A percentile compares a stretch with the other conserved stretches of the same genome.
Conservation (phyloP, 2,329 filamentous ascomycete species). For the Xylaria polymorpha region DNA sequence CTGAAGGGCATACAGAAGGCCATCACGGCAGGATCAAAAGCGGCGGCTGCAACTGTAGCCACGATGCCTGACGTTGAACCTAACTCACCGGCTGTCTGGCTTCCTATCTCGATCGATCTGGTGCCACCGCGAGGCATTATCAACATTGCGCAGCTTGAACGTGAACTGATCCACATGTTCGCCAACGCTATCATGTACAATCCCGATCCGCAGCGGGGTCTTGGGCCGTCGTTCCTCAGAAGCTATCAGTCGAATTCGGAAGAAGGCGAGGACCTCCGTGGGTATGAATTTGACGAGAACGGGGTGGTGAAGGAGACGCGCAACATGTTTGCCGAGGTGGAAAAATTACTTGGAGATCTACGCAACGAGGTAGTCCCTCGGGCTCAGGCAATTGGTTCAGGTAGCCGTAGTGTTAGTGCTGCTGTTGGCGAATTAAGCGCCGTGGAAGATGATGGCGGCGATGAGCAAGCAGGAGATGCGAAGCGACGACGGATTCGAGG, state of each 20-base stretch:
- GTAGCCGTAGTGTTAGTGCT: slow-evolving; percentile 50
- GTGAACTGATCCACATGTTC: slow-evolving; percentile 95
- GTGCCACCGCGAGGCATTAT: slow-evolving; percentile 90
- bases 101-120: slow-evolving; percentile 79
- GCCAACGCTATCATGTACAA: slow-evolving; percentile 99
- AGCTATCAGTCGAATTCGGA: slow-evolving; percentile 51
- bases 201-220: slow-evolving; percentile 78
- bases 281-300: slow-evolving; percentile 80
- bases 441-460: slow-evolving; percentile 59
- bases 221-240: slow-evolving; percentile 70
- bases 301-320: slow-evolving; percentile 88
- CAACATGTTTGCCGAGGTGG: slow-evolving; percentile 90
- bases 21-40: slow-evolving; percentile 51
- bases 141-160: slow-evolving; percentile 91
- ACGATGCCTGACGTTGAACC: slow-evolving; percentile 70
- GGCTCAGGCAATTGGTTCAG: slow-evolving; percentile 51
- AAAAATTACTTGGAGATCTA: slow-evolving; percentile 80
- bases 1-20: slow-evolving; percentile 81
- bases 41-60: slow-evolving; percentile 64
- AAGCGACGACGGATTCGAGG: slow-evolving; percentile 50
- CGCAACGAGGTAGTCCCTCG: slow-evolving; percentile 72
- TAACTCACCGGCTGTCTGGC: slow-evolving; percentile 66
- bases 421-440: slow-evolving; percentile 57
- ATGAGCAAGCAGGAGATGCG: slow-evolving; percentile 58
- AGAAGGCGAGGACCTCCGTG: slow-evolving; percentile 57